phyloP scores from a whole-genome alignment of 352 stramenopile species.

The Phytophthora boehmeriae region DNA sequence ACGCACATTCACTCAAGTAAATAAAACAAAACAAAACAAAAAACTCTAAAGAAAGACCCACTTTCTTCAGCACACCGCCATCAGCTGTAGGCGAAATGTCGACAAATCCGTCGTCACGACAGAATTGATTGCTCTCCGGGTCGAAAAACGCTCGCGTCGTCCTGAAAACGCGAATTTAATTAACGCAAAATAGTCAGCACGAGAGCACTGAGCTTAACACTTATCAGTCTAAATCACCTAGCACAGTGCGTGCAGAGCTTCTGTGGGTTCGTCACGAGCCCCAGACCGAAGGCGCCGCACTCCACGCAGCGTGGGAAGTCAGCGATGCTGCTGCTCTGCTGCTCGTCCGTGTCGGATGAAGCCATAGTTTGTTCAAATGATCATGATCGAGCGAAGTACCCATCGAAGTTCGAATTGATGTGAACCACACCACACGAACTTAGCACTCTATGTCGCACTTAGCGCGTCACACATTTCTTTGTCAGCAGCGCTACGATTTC shows the following conservation, averaged over 20 bases:
- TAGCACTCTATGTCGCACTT: no score
- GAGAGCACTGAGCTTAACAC: not conserved
- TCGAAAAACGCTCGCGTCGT: constrained; percentile 81
- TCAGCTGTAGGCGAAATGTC: constrained; percentile 81
- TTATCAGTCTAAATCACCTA: constrained; percentile 34
- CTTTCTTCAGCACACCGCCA: constrained; percentile 84
- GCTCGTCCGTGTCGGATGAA: constrained; percentile 18
- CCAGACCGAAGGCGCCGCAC: constrained; percentile 74
- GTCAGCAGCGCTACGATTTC: no score
- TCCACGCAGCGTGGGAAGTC: constrained; percentile 67
- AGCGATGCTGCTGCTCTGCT: not conserved
- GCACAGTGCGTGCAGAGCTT: constrained; percentile 74
- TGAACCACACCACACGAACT: no score
- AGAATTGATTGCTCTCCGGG: constrained; percentile 67
- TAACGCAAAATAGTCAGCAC: not conserved
- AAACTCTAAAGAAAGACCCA: constrained; percentile 13
- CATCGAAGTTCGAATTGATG: no score
- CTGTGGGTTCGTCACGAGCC: constrained; percentile 74
- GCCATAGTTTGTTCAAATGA: not conserved
- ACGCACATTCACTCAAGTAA: not conserved
- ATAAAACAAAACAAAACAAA: not conserved
- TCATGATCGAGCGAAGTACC: not conserved
- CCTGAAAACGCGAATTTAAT: constrained; percentile 19
- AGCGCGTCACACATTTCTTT: no score
- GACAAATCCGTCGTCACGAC: constrained; percentile 74